These are phyloP conservation scores for Ustilago lituana DNA, from an alignment of 1,284 basidiomycete genomes.

Conservation along the genomic window DNA sequence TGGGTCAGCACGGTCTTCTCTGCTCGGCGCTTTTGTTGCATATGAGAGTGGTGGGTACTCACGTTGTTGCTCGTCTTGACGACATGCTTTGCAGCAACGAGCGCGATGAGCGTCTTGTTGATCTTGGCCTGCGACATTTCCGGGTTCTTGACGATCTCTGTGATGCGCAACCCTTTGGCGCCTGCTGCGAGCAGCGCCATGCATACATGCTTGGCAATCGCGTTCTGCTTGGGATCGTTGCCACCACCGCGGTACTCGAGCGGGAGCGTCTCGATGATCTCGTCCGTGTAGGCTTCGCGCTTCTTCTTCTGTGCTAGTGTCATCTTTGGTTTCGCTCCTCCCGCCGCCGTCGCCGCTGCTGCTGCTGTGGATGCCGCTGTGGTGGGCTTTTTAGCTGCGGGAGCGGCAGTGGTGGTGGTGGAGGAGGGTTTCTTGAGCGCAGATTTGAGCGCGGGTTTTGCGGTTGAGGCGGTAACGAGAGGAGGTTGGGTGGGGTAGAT, in stretches of 20 bases:
- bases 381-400: conserved; percentile 10
- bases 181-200: conserved; percentile 60
- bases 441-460: conserved; percentile 39
- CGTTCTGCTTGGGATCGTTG: conserved; percentile 73
- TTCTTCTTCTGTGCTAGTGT: conserved; percentile 82
- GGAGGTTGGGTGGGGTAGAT: conserved; percentile 36
- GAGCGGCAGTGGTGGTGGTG: conserved; percentile 13
- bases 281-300: conserved; percentile 64
- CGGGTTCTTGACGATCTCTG: conserved; percentile 80
- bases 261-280: conserved; percentile 80
- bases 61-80: conserved; percentile 72
- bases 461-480: conserved; percentile 11
- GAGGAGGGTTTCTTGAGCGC: conserved; percentile 40
- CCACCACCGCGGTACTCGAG: conserved; percentile 82
- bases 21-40: too few species aligned
- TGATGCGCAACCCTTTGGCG: conserved; percentile 68
- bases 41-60: conserved; percentile 56
- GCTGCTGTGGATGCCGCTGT: too few species aligned
- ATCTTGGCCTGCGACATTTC: conserved; percentile 86
- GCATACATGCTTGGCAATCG: conserved; percentile 58
- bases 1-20: too few species aligned
- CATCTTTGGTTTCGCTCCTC: conserved; percentile 73
- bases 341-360: conserved; percentile 2
- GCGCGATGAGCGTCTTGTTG: conserved; percentile 90
- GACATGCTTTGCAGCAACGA: conserved; percentile 87